Percentiles rank a stretch among this genome's conserved stretches.
These are phyloP conservation scores for Theileria parva DNA, from an alignment of 169 alveolate species.

Conservation along the genomic window DNA sequence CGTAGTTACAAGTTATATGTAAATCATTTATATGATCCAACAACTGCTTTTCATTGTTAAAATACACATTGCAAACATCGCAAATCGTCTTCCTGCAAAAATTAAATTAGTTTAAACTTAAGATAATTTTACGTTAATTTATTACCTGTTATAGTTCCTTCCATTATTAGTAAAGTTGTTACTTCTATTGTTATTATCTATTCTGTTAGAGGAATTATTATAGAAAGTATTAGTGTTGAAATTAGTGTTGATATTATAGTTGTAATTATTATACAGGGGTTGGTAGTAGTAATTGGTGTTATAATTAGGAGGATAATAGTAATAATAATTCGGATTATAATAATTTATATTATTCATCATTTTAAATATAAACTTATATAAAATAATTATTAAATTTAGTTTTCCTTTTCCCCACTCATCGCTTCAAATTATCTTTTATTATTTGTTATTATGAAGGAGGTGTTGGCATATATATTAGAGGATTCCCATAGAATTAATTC, in stretches of 20 bases:
- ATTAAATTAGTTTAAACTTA: background rate
- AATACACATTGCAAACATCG: conserved; percentile 58
- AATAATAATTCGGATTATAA: background rate
- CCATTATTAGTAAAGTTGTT: background rate
- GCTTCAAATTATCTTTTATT: background rate
- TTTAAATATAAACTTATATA: background rate
- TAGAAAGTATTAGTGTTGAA: background rate
- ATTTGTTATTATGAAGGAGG: background rate
- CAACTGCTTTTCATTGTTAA: conserved; percentile 39
- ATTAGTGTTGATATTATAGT: background rate
- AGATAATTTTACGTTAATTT: too few relatives aligned
- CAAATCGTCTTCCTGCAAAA: conserved; percentile 24
- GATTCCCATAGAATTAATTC: background rate
- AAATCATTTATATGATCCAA: conserved; percentile 64
- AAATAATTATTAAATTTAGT: background rate
- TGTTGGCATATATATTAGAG: background rate
- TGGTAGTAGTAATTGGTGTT: background rate
- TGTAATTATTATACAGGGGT: background rate
- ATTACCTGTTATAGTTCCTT: too few relatives aligned
- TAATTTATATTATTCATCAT: background rate
- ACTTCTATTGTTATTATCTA: background rate
- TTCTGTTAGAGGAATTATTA: background rate
- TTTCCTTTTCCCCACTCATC: background rate
- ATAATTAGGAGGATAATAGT: conserved; percentile 4
- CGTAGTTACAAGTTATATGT: conserved; percentile 69